A percentile compares a stretch with the other conserved stretches of the same genome.
These are phyloP conservation scores for Xylaria acuta DNA, from an alignment of 495 filamentous ascomycete species.

Conservation along the genomic window DNA sequence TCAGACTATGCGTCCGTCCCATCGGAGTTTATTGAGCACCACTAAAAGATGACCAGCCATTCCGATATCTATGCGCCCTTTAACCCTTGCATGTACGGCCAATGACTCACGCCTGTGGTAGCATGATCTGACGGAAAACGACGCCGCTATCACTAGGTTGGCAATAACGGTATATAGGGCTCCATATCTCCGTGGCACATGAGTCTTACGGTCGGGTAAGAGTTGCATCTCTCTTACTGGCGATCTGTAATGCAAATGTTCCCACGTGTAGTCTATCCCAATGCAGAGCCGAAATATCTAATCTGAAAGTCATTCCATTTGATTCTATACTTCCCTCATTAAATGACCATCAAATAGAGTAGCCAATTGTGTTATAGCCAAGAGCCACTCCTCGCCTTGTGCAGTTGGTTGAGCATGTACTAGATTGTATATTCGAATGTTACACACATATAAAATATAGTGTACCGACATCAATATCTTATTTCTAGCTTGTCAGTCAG, in stretches of 20 bases:
- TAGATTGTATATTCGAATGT: background rate
- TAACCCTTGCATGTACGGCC: background rate
- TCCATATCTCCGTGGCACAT: too few species aligned
- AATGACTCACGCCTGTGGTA: background rate
- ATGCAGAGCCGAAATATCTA: background rate
- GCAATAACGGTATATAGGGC: too few species aligned
- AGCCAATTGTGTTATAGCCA: background rate
- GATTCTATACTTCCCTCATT: background rate
- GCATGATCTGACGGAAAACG: too few species aligned
- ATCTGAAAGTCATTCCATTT: background rate
- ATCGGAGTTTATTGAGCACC: background rate
- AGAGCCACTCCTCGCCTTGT: background rate
- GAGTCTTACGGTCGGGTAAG: background rate
- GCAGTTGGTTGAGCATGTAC: background rate
- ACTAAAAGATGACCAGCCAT: background rate
- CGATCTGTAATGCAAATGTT: background rate
- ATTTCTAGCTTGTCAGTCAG: too few species aligned
- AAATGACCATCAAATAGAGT: background rate
- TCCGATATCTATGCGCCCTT: background rate
- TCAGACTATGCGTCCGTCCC: background rate
- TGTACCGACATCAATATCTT: too few species aligned
- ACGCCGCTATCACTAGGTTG: too few species aligned
- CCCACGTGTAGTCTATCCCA: background rate
- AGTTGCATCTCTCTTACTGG: background rate
- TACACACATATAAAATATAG: too few species aligned